These are phyloP conservation scores for Acacia pycnantha DNA, from an alignment of 331 rosid species.

Conservation along the genomic window DNA sequence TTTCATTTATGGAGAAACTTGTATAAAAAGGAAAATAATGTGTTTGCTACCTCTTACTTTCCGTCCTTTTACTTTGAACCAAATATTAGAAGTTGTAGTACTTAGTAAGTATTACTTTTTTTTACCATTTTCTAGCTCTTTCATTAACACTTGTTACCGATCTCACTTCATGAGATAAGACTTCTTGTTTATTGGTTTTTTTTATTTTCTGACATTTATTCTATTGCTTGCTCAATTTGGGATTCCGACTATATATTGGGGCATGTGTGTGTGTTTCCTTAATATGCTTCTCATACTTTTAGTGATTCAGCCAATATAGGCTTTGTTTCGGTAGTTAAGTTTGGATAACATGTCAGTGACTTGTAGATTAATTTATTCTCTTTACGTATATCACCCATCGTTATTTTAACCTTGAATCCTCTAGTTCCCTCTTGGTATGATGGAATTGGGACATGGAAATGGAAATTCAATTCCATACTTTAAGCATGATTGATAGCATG, in stretches of 20 bases:
- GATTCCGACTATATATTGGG: background rate
- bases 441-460: too few species aligned
- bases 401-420: background rate
- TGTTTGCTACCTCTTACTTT: slow-evolving; percentile 4
- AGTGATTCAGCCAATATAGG: background rate
- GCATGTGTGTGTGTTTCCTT: background rate
- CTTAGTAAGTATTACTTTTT: slow-evolving; percentile 3
- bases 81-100: background rate
- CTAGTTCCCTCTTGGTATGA: background rate
- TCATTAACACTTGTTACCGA: background rate
- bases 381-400: background rate
- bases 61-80: background rate
- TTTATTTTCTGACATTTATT: background rate
- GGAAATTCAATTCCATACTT: too few species aligned
- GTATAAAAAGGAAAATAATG: background rate
- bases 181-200: background rate
- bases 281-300: too few species aligned
- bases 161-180: background rate
- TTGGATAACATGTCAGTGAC: background rate
- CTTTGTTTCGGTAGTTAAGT: background rate
- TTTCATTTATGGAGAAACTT: slow-evolving; percentile 11
- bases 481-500: too few species aligned
- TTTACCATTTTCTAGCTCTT: background rate
- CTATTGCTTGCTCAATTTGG: background rate
- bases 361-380: background rate